Percentiles rank a stretch among this genome's conserved stretches.
Evolutionary conservation across 192 early-diverging fungal genomes (phyloP).

Genomic region (Haplosporangium gracile): DNA sequence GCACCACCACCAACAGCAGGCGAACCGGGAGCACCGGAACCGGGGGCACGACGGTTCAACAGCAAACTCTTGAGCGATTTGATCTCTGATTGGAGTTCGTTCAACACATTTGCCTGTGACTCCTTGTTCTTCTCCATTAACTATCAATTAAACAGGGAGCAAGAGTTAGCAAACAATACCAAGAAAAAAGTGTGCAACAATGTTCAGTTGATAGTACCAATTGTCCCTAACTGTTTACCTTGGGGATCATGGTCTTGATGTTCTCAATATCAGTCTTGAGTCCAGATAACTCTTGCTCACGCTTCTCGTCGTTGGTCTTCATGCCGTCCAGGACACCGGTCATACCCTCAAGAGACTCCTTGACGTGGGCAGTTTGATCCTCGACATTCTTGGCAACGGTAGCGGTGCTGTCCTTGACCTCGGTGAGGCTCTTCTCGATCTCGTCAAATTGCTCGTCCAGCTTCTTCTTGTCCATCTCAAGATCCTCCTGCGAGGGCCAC

Average conservation of each 20-base stretch:
- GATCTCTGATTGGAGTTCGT: constrained; percentile 93
- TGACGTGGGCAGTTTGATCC: constrained; percentile 80
- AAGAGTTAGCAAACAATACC: background rate
- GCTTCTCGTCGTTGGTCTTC: constrained; percentile 72
- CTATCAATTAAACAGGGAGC: constrained; percentile 42
- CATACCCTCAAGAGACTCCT: constrained; percentile 75
- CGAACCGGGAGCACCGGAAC: constrained; percentile 20
- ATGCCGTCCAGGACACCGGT: constrained; percentile 71
- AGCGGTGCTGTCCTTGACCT: constrained; percentile 51
- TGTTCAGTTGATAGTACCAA: background rate
- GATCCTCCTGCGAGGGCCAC: constrained; percentile 74
- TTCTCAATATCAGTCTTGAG: constrained; percentile 83
- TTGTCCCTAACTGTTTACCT: constrained; percentile 61
- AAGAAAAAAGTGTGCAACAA: background rate
- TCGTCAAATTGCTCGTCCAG: constrained; percentile 75
- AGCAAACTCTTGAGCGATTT: constrained; percentile 94
- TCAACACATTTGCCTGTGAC: constrained; percentile 71
- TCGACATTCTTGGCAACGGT: constrained; percentile 68
- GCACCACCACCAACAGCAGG: background rate
- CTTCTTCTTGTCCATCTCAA: constrained; percentile 76
- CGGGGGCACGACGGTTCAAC: constrained; percentile 79
- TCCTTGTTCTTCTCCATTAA: constrained; percentile 82
- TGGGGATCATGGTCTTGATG: constrained; percentile 80
- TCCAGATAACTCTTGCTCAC: constrained; percentile 76
- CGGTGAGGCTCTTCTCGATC: constrained; percentile 57